Evolutionary conservation across 1,139 yeast genomes (phyloP).

Genomic region (Scheffersomyces segobiensis): DNA sequence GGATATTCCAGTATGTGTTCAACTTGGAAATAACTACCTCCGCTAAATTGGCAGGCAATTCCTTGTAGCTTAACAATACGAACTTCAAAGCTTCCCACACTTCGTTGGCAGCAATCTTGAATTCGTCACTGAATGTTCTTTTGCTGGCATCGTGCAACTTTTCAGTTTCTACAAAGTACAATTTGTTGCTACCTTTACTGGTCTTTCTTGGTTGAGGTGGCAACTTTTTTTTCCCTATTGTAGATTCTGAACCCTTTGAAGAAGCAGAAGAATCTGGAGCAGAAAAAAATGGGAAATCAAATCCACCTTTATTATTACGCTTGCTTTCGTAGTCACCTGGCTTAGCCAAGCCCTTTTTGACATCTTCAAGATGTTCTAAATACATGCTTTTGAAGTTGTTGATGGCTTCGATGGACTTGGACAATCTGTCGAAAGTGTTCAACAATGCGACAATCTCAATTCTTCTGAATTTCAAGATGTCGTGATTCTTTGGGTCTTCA

Average conservation of each 20-base stretch:
- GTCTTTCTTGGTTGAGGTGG: neutral
- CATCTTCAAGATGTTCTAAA: slow-evolving; percentile 42
- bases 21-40: slow-evolving; percentile 48
- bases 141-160: slow-evolving; percentile 9
- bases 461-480: slow-evolving; percentile 59
- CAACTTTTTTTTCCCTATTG: slow-evolving; percentile 3
- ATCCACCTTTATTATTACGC: slow-evolving; percentile 27
- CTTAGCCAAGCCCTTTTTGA: slow-evolving; percentile 38
- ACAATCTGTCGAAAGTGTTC: slow-evolving; percentile 88
- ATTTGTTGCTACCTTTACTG: slow-evolving; percentile 1
- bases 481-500: slow-evolving; percentile 46
- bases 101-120: slow-evolving; percentile 54
- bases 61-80: slow-evolving; percentile 63
- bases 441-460: slow-evolving; percentile 87
- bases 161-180: slow-evolving; percentile 1
- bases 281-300: slow-evolving; percentile 43
- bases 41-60: slow-evolving; percentile 67
- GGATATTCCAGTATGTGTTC: slow-evolving; percentile 68
- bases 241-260: slow-evolving; percentile 7
- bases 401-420: slow-evolving; percentile 79
- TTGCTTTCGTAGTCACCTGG: slow-evolving; percentile 44
- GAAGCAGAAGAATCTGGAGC: slow-evolving; percentile 7
- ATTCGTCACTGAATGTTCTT: slow-evolving; percentile 38
- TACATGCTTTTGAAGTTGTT: slow-evolving; percentile 66
- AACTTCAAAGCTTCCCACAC: slow-evolving; percentile 67